Evolutionary conservation across 768 basidiomycete species (phyloP).

Genomic region (Termitomyces sp.): DNA sequence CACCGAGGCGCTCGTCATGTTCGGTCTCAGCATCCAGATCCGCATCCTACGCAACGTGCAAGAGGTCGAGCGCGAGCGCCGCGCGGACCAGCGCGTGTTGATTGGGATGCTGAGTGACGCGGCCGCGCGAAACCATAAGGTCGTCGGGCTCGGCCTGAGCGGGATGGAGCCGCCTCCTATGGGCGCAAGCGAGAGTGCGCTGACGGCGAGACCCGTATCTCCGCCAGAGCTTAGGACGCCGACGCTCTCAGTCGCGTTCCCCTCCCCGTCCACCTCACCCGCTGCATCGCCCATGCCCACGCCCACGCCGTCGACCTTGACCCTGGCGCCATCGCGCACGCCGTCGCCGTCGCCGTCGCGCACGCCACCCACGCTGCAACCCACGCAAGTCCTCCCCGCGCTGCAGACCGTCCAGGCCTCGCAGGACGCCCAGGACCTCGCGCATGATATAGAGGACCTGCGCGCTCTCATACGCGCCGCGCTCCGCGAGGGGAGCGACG

Average conservation of each 20-base stretch:
- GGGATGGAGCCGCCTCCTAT: neutral
- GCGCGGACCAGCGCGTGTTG: slow-evolving; percentile 25
- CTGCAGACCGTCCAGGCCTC: slow-evolving; percentile 18
- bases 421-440: slow-evolving; percentile 44
- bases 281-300: neutral
- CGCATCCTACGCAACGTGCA: slow-evolving; percentile 44
- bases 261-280: neutral
- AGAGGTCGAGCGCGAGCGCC: slow-evolving; percentile 25
- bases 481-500: slow-evolving; percentile 52
- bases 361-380: slow-evolving; percentile 9
- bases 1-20: slow-evolving; percentile 52
- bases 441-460: slow-evolving; percentile 49
- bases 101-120: slow-evolving; percentile 13
- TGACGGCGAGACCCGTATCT: neutral
- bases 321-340: neutral
- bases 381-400: slow-evolving; percentile 12
- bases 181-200: neutral
- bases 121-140: neutral
- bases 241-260: neutral
- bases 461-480: slow-evolving; percentile 54
- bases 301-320: neutral
- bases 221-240: neutral
- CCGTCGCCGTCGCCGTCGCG: slow-evolving; percentile 1
- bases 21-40: slow-evolving; percentile 51
- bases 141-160: neutral